Conservation (phyloP, 148 eudicot genomes). For the Rhododendron mucronatum region DNA sequence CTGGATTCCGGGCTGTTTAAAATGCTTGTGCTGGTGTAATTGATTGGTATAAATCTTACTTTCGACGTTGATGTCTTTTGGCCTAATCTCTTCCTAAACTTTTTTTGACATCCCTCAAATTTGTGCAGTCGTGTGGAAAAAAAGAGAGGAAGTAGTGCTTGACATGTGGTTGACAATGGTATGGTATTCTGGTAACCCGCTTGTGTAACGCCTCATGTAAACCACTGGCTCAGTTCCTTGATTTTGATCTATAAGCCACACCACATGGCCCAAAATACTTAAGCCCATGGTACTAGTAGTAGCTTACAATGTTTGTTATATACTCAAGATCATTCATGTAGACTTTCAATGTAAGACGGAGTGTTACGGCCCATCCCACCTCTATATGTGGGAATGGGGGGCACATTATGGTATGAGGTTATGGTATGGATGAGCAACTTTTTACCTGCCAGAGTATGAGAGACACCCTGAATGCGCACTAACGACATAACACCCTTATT, state of each 20-base stretch:
- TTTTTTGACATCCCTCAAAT: background rate
- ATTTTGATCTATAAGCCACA: no score
- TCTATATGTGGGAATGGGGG: background rate
- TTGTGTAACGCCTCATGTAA: no score
- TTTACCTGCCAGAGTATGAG: no score
- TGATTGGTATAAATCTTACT: background rate
- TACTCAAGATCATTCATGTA: no score
- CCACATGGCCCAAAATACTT: no score
- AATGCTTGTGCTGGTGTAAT: constrained; percentile 21
- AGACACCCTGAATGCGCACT: no score
- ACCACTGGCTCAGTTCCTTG: no score
- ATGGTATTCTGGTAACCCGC: background rate
- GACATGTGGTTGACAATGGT: background rate
- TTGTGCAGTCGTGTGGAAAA: background rate
- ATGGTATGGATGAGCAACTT: background rate
- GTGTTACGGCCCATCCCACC: background rate
- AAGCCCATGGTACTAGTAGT: no score
- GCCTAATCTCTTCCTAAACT: background rate
- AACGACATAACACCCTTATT: background rate
- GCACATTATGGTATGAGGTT: background rate
- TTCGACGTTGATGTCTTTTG: background rate
- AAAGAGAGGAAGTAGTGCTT: background rate
- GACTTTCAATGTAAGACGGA: no score
- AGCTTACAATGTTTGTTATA: no score
- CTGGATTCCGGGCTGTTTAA: constrained; percentile 32